Evolutionary conservation across 768 basidiomycete species (phyloP), one percentile per base, ranked within the genome.

Genomic region (Boletus pseudopeckii): DNA sequence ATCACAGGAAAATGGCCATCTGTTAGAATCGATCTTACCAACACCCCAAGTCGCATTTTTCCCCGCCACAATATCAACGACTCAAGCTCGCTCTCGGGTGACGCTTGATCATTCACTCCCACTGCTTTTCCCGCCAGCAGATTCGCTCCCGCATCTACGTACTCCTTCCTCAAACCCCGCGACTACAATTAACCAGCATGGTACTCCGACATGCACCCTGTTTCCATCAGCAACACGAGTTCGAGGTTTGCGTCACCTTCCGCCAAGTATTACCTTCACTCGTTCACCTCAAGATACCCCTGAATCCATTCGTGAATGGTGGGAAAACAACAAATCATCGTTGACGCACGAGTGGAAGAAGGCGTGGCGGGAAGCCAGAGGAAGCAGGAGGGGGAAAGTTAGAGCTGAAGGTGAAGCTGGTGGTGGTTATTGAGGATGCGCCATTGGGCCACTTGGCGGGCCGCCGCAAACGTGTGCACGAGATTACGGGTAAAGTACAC

Each of bases 341-440:
- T 68, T 92, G 67, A 92, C 90, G 49, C 75, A 70, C 55, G 86
- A 82, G 45, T 92, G 90, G 90, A 90, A 89, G 72, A 81, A 81
- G 63, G 71, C 87, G 44, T 84, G 82, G 70, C 80, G 84, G 53
- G 90, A 92, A 63, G 90, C 88, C 14, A 79, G 81, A 44, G 90
- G 90, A 70, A 74, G 80, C 24, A 78, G 76, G 57, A 72, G 80
- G 58, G 72, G 85, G 54, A 78, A 80, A 59, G 78, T 72, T 22
- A 79, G 76, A 5, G 78, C 72, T 11, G 75, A 61, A 2, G 74
- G 63, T 17, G 75, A 66, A 15, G 33, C 46, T 17, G 47, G 38
- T 10, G 52, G 53, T 6, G 43, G 45, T 14, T 56, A 52, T 45
- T 66, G 54, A 63, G 10, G 24, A 43, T 39, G 24, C 7, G 8